phyloP scores from a whole-genome alignment of 371 early-diverging fungal species.

The Haplosporangium sp. region DNA sequence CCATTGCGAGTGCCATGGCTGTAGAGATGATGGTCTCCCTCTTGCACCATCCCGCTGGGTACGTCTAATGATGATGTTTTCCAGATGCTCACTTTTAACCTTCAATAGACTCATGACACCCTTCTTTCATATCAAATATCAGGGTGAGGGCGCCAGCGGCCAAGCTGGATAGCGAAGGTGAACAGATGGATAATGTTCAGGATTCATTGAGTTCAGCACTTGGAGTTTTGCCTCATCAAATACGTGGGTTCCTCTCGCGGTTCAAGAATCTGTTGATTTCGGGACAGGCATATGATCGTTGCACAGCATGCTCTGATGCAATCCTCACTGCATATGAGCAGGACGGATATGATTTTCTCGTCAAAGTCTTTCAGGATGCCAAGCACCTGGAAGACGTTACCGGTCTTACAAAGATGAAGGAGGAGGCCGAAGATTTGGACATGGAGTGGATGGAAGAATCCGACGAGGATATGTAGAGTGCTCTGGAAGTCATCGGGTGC shows the following conservation, averaged over 20 bases:
- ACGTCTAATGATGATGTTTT: conserved; percentile 15
- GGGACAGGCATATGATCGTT: conserved; percentile 89
- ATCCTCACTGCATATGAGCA: conserved; percentile 72
- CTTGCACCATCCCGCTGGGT: conserved; percentile 87
- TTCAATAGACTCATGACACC: neutral
- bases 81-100: no score
- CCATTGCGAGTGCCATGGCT: conserved; percentile 86
- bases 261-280: conserved; percentile 86
- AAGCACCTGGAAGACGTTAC: conserved; percentile 85
- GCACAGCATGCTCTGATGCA: conserved; percentile 90
- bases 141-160: conserved; percentile 42
- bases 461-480: conserved; percentile 36
- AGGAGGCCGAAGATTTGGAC: conserved; percentile 71
- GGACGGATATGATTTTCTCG: conserved; percentile 78
- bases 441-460: conserved; percentile 53
- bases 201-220: conserved; percentile 19
- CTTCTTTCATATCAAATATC: neutral
- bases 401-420: conserved; percentile 80
- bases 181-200: conserved; percentile 6
- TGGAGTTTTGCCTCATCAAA: conserved; percentile 86
- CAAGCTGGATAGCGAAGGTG: conserved; percentile 26
- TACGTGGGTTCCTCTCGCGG: conserved; percentile 89
- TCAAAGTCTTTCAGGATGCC: conserved; percentile 77
- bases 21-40: conserved; percentile 93
- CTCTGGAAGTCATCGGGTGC: no score